Conservation (phyloP, 2,329 filamentous ascomycete genomes). For the Colletotrichum limetticola region DNA sequence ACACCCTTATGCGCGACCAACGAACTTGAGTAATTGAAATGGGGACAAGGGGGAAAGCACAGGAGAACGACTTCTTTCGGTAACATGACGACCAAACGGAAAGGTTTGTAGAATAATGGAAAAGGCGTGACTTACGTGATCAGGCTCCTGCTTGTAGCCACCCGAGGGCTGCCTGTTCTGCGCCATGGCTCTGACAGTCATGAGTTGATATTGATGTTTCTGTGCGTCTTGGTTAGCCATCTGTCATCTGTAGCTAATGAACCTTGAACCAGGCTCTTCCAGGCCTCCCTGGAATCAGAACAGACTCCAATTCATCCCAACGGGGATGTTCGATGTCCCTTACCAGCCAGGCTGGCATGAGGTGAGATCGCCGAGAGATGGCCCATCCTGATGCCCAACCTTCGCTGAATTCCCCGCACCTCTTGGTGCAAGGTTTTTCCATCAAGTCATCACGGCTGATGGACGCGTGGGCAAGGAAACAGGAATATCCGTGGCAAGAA, state of each 20-base stretch:
- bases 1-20: conserved; percentile 22
- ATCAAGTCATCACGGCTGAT: conserved; percentile 4
- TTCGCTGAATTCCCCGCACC: conserved; percentile 19
- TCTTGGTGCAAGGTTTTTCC: conserved; percentile 22
- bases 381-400: conserved; percentile 21
- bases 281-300: conserved; percentile 1
- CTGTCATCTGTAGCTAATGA: conserved; percentile 35
- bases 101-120: conserved; percentile 5
- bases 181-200: conserved; percentile 37
- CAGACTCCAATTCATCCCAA: conserved; percentile 21
- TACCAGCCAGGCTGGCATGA: conserved; percentile 15
- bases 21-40: conserved; percentile 14
- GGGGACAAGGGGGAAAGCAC: not conserved
- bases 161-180: conserved; percentile 38
- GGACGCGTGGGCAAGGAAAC: conserved; percentile 5
- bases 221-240: conserved; percentile 36
- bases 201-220: conserved; percentile 33
- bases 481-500: not conserved
- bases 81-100: not conserved
- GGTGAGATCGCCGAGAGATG: conserved; percentile 9
- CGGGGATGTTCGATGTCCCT: conserved; percentile 33
- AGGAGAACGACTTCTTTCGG: not conserved
- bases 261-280: conserved; percentile 34
- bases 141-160: conserved; percentile 44
- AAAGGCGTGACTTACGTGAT: conserved; percentile 41